Evolutionary conservation across 2,329 filamentous ascomycete species (phyloP), one percentile per base, ranked within the genome.

Genomic region (Arachnopeziza araneosa): DNA sequence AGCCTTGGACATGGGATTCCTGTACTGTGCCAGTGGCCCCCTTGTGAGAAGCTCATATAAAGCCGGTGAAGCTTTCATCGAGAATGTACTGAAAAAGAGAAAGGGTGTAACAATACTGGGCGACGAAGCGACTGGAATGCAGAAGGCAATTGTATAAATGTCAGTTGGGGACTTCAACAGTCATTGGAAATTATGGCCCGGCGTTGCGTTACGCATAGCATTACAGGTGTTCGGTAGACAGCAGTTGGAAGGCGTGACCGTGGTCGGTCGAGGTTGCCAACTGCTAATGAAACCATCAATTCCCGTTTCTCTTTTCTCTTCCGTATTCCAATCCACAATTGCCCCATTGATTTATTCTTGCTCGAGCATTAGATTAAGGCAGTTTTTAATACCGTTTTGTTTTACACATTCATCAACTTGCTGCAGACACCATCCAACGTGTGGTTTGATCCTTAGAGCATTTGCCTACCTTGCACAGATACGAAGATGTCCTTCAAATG

Each of bases 21-120:
- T 99, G 67, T 99, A 98, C 78, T 96, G 92, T 73, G 95, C 95
- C 17, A 95, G 90, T 60, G 95, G 95, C 0, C 95, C 95, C 1
- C 79, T 99, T 54, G 93, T 99, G 24, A 84, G 95, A 62, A 96
- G 92, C 67, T 96, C 90, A 53, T 99, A 99, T 79, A 99, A 99
- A 80, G 95, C 95, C 1, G 95, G 95, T 48, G 95, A 99, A 79
- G 91, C 92, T 1, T 99, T 99, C 73, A 99, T 99, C 68, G 95
- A 99, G 81, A 99, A 99, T 69, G 93, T 99, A 22, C 78, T 99
- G 62, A 73, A 73, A 64, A 72, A 73, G 62, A 67, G 71, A 55
- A 69, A 66, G 56, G 66, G 63, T 59, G 54, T 63, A 9, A 71
- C 66, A 1, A 65, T 70, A 50, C 57, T 71, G 24, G 53, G 52